These are phyloP conservation scores for Sphaerobolus stellatus DNA, from an alignment of 1,284 basidiomycete genomes.

Conservation along the genomic window DNA sequence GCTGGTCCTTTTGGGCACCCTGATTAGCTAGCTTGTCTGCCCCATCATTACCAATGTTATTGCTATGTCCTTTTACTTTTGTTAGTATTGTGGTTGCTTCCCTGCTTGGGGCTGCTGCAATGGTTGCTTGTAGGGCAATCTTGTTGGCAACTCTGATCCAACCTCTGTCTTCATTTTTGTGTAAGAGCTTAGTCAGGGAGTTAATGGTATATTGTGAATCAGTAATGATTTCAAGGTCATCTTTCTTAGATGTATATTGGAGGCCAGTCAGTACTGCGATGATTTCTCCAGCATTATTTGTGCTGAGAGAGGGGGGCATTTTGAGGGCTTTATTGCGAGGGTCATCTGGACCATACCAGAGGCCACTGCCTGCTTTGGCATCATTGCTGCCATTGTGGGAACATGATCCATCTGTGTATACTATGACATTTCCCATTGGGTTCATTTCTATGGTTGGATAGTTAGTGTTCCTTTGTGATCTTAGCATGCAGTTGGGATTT, in stretches of 20 bases:
- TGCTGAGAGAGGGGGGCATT: constrained; percentile 17
- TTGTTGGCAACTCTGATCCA: constrained; percentile 15
- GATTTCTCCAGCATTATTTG: constrained; percentile 26
- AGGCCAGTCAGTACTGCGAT: constrained; percentile 17
- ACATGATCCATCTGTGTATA: constrained; percentile 22
- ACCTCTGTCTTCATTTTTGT: constrained; percentile 22
- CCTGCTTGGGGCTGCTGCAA: constrained; percentile 2
- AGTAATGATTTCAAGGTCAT: constrained; percentile 13
- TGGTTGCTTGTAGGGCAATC: constrained; percentile 6
- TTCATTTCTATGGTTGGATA: too few species aligned
- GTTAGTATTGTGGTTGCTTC: constrained; percentile 16
- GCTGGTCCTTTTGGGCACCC: background rate
- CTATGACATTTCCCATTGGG: too few species aligned
- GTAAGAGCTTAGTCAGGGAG: constrained; percentile 17
- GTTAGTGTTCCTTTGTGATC: too few species aligned
- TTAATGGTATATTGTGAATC: constrained; percentile 24
- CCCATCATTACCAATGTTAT: constrained; percentile 16
- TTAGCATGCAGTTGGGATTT: too few species aligned
- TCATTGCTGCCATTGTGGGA: constrained; percentile 15
- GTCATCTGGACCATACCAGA: constrained; percentile 13
- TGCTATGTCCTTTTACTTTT: constrained; percentile 20
- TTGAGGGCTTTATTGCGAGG: constrained; percentile 12
- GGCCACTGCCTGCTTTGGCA: constrained; percentile 15
- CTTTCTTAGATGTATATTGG: background rate
- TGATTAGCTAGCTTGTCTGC: constrained; percentile 16